These are phyloP conservation scores for Davidsoniella australis DNA, from an alignment of 2,329 filamentous ascomycete species.

Conservation along the genomic window DNA sequence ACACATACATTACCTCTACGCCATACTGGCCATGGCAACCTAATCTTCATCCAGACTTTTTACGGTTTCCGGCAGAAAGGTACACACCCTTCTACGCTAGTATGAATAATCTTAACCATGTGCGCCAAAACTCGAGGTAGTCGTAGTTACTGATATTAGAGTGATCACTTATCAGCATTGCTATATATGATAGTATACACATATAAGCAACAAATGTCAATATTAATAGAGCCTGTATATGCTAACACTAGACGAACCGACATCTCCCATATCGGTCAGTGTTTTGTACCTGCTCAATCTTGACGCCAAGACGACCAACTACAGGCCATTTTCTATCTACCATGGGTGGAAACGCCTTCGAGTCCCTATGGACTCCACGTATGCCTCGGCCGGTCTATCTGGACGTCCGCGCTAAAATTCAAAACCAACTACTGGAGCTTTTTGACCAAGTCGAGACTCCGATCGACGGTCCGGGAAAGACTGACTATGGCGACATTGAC, in stretches of 20 bases:
- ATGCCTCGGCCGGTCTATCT: conserved; percentile 44
- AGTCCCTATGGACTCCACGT: conserved; percentile 41
- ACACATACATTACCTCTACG: too few relatives aligned
- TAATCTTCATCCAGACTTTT: too few relatives aligned
- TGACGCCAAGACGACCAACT: background rate
- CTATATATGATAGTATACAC: too few relatives aligned
- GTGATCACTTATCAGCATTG: too few relatives aligned
- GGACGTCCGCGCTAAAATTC: conserved; percentile 28
- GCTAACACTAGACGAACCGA: background rate
- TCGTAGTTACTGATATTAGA: too few relatives aligned
- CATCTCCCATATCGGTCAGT: background rate
- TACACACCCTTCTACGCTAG: too few relatives aligned
- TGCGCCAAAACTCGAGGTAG: too few relatives aligned
- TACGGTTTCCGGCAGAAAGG: too few relatives aligned
- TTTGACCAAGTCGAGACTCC: conserved; percentile 41
- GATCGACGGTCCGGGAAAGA: conserved; percentile 52
- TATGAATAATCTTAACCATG: too few relatives aligned
- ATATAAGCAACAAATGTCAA: too few relatives aligned
- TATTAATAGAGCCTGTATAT: background rate
- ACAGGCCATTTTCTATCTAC: background rate
- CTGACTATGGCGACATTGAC: conserved; percentile 56
- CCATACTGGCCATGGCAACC: too few relatives aligned
- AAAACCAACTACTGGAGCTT: conserved; percentile 28
- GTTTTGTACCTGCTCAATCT: background rate
- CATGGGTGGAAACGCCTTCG: conserved; percentile 12